A percentile compares a stretch with the other conserved stretches of the same genome.
phyloP scores from a whole-genome alignment of 1,284 basidiomycete species.

The Mycena citricolor region DNA sequence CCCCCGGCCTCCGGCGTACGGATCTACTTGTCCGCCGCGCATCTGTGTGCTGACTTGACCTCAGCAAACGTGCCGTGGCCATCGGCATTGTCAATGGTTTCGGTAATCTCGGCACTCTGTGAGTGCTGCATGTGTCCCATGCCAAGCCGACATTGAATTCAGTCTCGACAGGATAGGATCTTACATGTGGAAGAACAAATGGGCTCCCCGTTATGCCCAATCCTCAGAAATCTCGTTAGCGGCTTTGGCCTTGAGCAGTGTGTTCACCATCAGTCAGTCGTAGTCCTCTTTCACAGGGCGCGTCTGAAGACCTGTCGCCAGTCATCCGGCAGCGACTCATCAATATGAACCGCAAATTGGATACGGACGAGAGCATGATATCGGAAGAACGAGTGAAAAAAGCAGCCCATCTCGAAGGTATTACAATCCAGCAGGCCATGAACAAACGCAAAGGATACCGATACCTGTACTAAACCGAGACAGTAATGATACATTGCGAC shows the following conservation, averaged over 20 bases:
- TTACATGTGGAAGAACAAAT: slow-evolving; percentile 49
- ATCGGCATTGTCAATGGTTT: slow-evolving; percentile 18
- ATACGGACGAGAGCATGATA: slow-evolving; percentile 39
- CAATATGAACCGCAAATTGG: slow-evolving; percentile 43
- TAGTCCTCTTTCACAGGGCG: slow-evolving; percentile 6
- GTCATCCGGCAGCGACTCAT: slow-evolving; percentile 49
- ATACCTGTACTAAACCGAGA: slow-evolving; percentile 14
- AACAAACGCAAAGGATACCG: slow-evolving; percentile 44
- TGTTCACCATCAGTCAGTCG: slow-evolving; percentile 34
- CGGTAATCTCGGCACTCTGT: slow-evolving; percentile 18
- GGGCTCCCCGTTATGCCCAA: slow-evolving; percentile 49
- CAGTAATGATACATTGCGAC: too few relatives aligned
- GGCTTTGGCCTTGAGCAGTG: slow-evolving; percentile 36
- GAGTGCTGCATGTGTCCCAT: neutral
- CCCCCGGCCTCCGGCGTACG: slow-evolving; percentile 60
- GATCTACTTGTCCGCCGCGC: slow-evolving; percentile 10
- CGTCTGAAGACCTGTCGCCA: slow-evolving; percentile 26
- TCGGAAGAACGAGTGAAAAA: slow-evolving; percentile 48
- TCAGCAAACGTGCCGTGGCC: slow-evolving; percentile 19
- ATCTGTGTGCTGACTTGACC: neutral
- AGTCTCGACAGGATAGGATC: slow-evolving; percentile 41
- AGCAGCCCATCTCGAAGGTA: slow-evolving; percentile 49
- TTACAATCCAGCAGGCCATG: slow-evolving; percentile 50
- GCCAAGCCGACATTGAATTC: neutral
- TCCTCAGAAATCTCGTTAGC: slow-evolving; percentile 47